Base-by-base conservation (phyloP, 2,329 filamentous ascomycete species). In the Arthroderma sp. region DNA sequence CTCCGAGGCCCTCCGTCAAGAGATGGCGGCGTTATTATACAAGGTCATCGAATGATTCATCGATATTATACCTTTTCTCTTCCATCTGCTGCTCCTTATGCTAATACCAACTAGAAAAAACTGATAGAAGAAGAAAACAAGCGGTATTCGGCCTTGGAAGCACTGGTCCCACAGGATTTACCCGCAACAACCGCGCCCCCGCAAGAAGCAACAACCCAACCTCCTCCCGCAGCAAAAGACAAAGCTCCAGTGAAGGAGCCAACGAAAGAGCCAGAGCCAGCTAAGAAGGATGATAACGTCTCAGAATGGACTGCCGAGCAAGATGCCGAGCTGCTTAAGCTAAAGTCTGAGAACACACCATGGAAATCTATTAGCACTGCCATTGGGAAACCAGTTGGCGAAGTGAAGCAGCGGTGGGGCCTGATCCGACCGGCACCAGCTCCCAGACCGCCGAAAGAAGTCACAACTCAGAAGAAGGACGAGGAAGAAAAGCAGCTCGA, bases 401-500 rank as follows among this genome's bases (percentile, higher is more conserved):
- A 54, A 6, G 43, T 58, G 15, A 56, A 56, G 44, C 41, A 47
- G 36, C 56, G 53, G 6, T 60, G 55, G 55, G 34, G 40, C 5
- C 32, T 46, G 4, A 46, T 52, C 39, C 37, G 37, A 29, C 50
- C 50, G 15, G 40, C 38, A 11, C 30, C 34, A 28, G 31, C 30
- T 5, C 10, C 41, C 10, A 39, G n/a, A 11, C 27, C 40, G 10
- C n/a, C 42, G 9, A 40, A 34, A 29, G 44, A 47, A 10, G 31
- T 11, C n/a, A 42, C 31, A 28, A 42, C 37, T 8, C 27, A 36
- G 41, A 48, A 34, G 37, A 30, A 42, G n/a, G 44, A 40, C 3
- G 34, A 46, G 34, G 44, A 38, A 30, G 32, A 42, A 10, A 48
- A 44, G 11, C 38, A 39, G 9, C 22, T 29, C 10, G 45, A 42